phyloP scores from a whole-genome alignment of 192 early-diverging fungal genomes.

The Umbelopsis sp. region DNA sequence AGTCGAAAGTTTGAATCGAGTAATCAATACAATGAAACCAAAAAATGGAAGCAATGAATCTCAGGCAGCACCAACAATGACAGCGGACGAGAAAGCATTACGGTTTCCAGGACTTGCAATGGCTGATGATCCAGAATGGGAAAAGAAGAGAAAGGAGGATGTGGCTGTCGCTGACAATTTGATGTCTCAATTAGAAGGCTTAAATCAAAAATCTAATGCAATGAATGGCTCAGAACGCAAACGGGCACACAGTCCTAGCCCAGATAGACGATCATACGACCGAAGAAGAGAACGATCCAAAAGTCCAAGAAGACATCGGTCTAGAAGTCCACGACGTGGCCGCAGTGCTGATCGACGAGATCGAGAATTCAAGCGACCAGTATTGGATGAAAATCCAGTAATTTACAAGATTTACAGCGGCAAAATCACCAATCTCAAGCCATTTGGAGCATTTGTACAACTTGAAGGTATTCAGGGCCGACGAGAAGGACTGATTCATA shows the following conservation, averaged over 20 bases:
- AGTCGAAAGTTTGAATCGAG: constrained; percentile 80
- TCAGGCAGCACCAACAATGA: constrained; percentile 19
- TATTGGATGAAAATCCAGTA: constrained; percentile 76
- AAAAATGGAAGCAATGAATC: constrained; percentile 33
- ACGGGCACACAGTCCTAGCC: constrained; percentile 17
- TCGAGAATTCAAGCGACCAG: constrained; percentile 18
- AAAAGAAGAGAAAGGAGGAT: constrained; percentile 47
- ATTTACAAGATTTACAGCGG: constrained; percentile 94
- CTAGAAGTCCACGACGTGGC: constrained; percentile 32
- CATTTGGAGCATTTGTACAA: constrained; percentile 93
- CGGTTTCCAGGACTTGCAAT: constrained; percentile 82
- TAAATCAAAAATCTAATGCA: constrained; percentile 32
- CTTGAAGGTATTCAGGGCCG: constrained; percentile 79
- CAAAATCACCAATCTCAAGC: constrained; percentile 78
- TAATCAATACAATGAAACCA: constrained; percentile 85
- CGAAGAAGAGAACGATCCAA: constrained; percentile 34
- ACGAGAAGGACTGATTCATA: constrained; percentile 89
- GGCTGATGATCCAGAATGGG: constrained; percentile 50
- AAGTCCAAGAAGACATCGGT: neutral
- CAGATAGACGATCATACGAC: constrained; percentile 2
- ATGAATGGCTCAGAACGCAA: constrained; percentile 34
- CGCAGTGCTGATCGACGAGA: constrained; percentile 24
- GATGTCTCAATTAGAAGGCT: constrained; percentile 64
- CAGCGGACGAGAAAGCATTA: constrained; percentile 57
- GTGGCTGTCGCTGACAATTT: constrained; percentile 49